Evolutionary conservation across 2,329 filamentous ascomycete species (phyloP).

Genomic region (Davidsoniella neocaledoniae): DNA sequence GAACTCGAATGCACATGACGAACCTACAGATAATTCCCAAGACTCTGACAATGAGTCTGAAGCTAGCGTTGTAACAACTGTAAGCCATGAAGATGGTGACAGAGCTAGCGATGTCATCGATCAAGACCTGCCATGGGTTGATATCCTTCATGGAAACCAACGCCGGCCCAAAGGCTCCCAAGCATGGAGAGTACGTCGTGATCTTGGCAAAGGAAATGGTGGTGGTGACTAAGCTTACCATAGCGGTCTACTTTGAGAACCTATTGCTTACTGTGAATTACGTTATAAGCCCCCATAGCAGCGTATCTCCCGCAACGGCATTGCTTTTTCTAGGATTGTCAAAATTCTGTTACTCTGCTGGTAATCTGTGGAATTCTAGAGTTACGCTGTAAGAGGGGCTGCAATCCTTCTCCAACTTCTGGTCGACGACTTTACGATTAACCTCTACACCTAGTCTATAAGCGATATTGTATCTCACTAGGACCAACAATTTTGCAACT

Average conservation of each 20-base stretch:
- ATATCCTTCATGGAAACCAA: slow-evolving; percentile 36
- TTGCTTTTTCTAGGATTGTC: too few species aligned
- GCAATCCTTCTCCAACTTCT: too few species aligned
- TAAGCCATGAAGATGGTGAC: slow-evolving; percentile 13
- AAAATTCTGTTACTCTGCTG: too few species aligned
- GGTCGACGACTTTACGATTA: too few species aligned
- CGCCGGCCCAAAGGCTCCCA: slow-evolving; percentile 40
- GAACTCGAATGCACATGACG: slow-evolving; percentile 3
- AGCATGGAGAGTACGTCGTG: slow-evolving; percentile 47
- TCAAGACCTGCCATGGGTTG: slow-evolving; percentile 38
- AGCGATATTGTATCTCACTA: too few species aligned
- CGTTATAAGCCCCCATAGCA: too few species aligned
- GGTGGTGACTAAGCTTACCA: slow-evolving; percentile 13
- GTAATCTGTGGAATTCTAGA: too few species aligned
- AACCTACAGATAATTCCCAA: slow-evolving; percentile 17
- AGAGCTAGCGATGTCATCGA: slow-evolving; percentile 13
- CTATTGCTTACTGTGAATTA: too few species aligned
- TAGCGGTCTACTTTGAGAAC: background rate
- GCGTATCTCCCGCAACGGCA: too few species aligned
- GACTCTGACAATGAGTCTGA: slow-evolving; percentile 18
- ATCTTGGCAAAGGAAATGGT: slow-evolving; percentile 31
- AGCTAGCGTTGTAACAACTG: slow-evolving; percentile 21
- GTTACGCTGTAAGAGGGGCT: too few species aligned
- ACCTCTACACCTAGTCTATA: too few species aligned
- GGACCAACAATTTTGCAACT: too few species aligned